Percentiles rank a stretch among this genome's conserved stretches.
phyloP scores from a whole-genome alignment of 148 eudicot genomes.

The Dysphania ambrosioides region DNA sequence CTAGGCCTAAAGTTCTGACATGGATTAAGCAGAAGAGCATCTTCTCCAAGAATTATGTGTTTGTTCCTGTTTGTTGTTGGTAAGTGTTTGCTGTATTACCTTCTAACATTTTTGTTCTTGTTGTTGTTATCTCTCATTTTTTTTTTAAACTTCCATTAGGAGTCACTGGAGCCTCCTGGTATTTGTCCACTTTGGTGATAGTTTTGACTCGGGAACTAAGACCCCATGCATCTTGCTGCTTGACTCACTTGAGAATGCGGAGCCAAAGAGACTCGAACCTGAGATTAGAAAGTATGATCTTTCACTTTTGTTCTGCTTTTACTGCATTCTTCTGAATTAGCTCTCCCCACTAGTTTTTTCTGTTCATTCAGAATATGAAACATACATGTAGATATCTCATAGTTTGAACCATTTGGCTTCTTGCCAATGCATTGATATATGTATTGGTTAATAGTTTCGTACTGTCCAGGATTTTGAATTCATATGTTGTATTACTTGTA shows the following conservation, averaged over 20 bases:
- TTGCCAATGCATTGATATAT: no score
- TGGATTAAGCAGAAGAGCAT: conserved; percentile 61
- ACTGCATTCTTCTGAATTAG: neutral
- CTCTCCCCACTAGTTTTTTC: neutral
- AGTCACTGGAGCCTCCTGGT: conserved; percentile 71
- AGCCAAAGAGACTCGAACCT: conserved; percentile 46
- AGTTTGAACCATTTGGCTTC: neutral
- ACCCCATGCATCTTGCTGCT: conserved; percentile 63
- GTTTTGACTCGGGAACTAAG: conserved; percentile 30
- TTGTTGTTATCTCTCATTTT: neutral
- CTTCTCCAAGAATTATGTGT: conserved; percentile 64
- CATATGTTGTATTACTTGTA: no score
- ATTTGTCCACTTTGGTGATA: conserved; percentile 58
- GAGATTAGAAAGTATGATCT: conserved; percentile 49
- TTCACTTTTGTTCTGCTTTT: neutral
- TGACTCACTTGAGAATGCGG: conserved; percentile 53
- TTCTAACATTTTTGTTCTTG: neutral
- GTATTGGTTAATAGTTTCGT: neutral
- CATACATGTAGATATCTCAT: neutral
- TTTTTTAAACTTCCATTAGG: conserved; percentile 33
- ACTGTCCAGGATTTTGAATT: neutral
- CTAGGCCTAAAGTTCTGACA: conserved; percentile 43
- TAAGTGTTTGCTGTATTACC: conserved; percentile 25
- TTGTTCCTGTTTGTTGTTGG: conserved; percentile 73
- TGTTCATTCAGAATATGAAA: neutral